Percentiles rank a stretch among this genome's conserved stretches.
Evolutionary conservation across 805 yeast genomes (phyloP).

Genomic region (Pichia thaimueangensis): DNA sequence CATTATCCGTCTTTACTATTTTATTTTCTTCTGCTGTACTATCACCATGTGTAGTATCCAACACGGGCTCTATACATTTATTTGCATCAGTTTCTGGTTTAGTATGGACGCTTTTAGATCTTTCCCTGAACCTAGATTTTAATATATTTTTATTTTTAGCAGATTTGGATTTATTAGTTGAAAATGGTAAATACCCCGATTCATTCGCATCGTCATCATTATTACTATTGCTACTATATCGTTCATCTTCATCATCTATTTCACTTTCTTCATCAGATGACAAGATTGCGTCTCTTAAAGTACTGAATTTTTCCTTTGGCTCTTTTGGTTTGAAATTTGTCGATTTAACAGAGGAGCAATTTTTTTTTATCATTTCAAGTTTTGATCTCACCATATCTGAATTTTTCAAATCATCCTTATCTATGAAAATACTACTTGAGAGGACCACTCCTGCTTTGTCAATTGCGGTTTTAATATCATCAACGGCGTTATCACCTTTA

Average conservation of each 20-base stretch:
- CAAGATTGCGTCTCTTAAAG: conserved; percentile 3
- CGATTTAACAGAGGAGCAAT: conserved; percentile 23
- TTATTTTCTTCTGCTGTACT: not conserved
- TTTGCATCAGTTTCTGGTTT: not conserved
- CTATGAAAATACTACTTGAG: conserved; percentile 12
- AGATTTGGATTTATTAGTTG: not conserved
- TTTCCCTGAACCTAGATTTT: not conserved
- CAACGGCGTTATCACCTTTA: conserved; percentile 38
- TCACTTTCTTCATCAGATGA: conserved; percentile 14
- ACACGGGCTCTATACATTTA: not conserved
- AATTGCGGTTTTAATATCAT: conserved; percentile 36
- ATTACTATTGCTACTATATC: not conserved
- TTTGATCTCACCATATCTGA: conserved; percentile 21
- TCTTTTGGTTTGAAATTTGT: conserved; percentile 13
- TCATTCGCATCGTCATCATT: not conserved
- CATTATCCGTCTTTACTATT: too few species aligned
- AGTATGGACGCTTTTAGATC: conserved; percentile 1
- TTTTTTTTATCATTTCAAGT: conserved; percentile 19
- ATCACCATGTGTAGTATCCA: not conserved
- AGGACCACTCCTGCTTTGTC: conserved; percentile 27
- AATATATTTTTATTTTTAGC: not conserved
- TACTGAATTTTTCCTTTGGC: not conserved
- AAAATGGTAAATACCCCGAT: too few species aligned
- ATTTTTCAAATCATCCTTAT: conserved; percentile 20
- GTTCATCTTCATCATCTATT: conserved; percentile 1